Conservation (phyloP, 1,284 basidiomycete genomes). For the Fereydounia khargensis region DNA sequence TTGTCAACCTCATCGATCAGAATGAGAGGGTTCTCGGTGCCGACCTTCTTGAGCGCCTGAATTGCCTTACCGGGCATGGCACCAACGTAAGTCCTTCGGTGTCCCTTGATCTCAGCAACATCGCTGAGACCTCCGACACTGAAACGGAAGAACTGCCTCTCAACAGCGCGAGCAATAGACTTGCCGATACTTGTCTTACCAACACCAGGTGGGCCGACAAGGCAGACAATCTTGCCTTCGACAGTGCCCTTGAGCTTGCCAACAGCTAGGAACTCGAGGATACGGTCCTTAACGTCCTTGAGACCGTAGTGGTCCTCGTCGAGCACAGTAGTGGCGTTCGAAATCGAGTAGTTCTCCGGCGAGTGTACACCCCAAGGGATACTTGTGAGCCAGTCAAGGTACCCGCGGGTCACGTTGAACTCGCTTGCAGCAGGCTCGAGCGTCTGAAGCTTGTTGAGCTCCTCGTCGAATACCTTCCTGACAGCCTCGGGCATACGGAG, state of each 20-base stretch:
- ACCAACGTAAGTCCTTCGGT: constrained; percentile 92
- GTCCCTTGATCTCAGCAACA: constrained; percentile 98
- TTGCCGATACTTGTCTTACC: constrained; percentile 86
- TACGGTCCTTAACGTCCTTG: constrained; percentile 90
- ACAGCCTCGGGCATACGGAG: constrained; percentile 92
- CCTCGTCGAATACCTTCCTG: constrained; percentile 93
- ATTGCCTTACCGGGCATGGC: constrained; percentile 92
- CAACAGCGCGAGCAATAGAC: constrained; percentile 82
- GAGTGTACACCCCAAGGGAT: constrained; percentile 97
- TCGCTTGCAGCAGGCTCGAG: constrained; percentile 87
- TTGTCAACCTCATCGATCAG: constrained; percentile 99
- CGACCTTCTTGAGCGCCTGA: constrained; percentile 92
- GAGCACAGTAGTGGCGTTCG: constrained; percentile 78
- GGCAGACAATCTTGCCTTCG: constrained; percentile 96
- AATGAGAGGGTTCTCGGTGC: constrained; percentile 87
- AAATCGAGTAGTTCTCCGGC: constrained; percentile 86
- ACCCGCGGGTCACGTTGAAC: constrained; percentile 69
- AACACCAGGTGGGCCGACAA: constrained; percentile 94
- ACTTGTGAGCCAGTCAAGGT: constrained; percentile 64
- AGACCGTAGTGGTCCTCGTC: constrained; percentile 97
- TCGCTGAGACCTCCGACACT: constrained; percentile 95
- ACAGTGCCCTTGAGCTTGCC: constrained; percentile 94
- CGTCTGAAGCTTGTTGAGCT: constrained; percentile 84
- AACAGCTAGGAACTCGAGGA: constrained; percentile 95
- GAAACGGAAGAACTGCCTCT: constrained; percentile 89